Conservation (phyloP, 73 alveolate species). For the Symbiodinium pilosum region DNA sequence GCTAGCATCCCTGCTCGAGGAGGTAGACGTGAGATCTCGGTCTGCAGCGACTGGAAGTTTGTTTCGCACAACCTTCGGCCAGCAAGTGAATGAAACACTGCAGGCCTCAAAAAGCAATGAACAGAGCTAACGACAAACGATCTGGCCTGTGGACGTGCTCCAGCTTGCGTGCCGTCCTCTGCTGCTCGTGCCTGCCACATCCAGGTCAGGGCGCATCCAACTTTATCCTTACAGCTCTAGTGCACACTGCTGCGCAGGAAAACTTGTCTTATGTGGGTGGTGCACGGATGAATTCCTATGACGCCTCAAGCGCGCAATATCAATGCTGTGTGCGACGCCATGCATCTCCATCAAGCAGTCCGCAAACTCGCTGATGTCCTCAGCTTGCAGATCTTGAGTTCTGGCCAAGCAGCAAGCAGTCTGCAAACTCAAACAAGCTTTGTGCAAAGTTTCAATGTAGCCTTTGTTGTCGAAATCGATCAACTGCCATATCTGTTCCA, state of each 20-base stretch:
- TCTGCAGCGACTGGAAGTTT: neutral
- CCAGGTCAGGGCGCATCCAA: neutral
- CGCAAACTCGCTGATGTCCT: slow-evolving; percentile 32
- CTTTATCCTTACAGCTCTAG: neutral
- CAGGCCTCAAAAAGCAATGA: neutral
- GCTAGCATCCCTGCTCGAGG: neutral
- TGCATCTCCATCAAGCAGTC: slow-evolving; percentile 23
- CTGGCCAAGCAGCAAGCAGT: too few relatives aligned
- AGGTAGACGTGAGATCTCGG: neutral
- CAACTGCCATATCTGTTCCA: slow-evolving; percentile 34
- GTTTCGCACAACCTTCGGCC: neutral
- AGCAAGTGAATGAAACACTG: too few relatives aligned
- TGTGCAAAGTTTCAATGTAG: neutral
- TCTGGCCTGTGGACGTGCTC: neutral
- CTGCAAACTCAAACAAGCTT: too few relatives aligned
- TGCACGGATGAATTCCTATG: neutral
- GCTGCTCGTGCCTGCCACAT: slow-evolving; percentile 32
- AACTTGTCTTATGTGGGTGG: too few relatives aligned
- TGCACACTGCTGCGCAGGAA: too few relatives aligned
- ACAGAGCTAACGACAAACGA: neutral
- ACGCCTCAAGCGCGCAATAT: neutral
- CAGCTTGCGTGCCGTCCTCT: neutral
- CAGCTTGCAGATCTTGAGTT: neutral
- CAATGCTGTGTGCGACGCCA: slow-evolving; percentile 25
- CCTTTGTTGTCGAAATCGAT: slow-evolving; percentile 18